A percentile compares a stretch with the other conserved stretches of the same genome.
Conservation (phyloP, 108 stramenopile species). For the Nitzschia putrida region DNA sequence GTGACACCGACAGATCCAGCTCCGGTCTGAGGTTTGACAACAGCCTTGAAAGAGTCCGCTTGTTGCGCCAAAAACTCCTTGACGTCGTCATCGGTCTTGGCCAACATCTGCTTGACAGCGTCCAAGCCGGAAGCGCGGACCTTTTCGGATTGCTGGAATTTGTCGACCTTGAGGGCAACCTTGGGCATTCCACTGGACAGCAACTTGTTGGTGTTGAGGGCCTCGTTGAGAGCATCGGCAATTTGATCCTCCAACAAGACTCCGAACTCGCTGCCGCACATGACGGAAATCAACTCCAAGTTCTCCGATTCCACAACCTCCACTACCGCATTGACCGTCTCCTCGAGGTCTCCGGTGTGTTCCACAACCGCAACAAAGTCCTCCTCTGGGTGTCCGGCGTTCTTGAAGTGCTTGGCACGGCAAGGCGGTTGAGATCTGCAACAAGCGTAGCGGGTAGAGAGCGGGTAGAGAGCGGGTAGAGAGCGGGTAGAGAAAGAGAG, state of each 20-base stretch:
- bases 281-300: no score
- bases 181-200: conserved; percentile 1
- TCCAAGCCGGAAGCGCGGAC: neutral
- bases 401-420: conserved; percentile 1
- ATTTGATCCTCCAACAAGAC: conserved; percentile 2
- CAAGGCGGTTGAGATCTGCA: neutral
- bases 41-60: neutral
- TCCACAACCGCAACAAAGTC: neutral
- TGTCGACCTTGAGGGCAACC: conserved; percentile 8
- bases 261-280: conserved; percentile 2
- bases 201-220: neutral
- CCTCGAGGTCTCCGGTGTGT: neutral
- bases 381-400: neutral
- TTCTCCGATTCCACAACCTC: no score
- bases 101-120: neutral
- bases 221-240: neutral
- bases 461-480: no score
- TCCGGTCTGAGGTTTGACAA: conserved; percentile 15
- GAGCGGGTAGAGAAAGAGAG: no score
- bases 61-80: neutral
- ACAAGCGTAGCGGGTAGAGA: no score
- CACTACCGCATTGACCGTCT: neutral
- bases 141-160: neutral
- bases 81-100: conserved; percentile 7
- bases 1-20: conserved; percentile 19